Evolutionary conservation across 192 early-diverging fungal genomes (phyloP).

Genomic region (Linnemannia elongata): DNA sequence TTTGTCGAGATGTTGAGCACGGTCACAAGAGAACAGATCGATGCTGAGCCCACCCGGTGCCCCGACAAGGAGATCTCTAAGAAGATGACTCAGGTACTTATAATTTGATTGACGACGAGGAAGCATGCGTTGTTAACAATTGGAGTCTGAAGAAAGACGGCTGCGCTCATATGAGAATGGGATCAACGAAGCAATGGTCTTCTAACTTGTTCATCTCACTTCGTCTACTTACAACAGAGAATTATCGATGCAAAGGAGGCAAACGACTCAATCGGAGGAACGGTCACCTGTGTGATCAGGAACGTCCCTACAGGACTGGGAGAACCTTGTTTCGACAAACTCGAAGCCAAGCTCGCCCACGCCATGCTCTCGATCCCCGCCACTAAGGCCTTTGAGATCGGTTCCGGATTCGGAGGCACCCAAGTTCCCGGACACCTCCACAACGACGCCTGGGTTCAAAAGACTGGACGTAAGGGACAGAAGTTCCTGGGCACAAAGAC

Average conservation of each 20-base stretch:
- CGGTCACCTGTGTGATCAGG: constrained; percentile 96
- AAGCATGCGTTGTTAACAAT: not conserved
- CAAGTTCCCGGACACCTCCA: constrained; percentile 89
- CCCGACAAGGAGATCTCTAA: constrained; percentile 81
- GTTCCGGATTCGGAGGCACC: constrained; percentile 93
- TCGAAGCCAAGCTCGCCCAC: constrained; percentile 96
- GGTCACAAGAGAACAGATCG: constrained; percentile 81
- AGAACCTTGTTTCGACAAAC: constrained; percentile 98
- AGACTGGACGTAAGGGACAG: constrained; percentile 62
- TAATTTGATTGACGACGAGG: not conserved
- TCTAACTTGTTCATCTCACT: not conserved
- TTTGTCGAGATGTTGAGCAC: constrained; percentile 77
- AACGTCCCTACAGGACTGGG: constrained; percentile 93
- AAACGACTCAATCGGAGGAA: constrained; percentile 95
- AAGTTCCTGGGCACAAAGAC: constrained; percentile 83
- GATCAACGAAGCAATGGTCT: not conserved
- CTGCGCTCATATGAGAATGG: not conserved
- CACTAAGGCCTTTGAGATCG: constrained; percentile 98
- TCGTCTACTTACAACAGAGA: constrained; percentile 53
- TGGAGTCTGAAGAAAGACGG: not conserved
- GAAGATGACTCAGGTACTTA: constrained; percentile 82
- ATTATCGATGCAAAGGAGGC: constrained; percentile 85
- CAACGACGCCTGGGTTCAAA: constrained; percentile 91
- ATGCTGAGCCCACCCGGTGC: constrained; percentile 90
- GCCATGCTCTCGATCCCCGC: constrained; percentile 99